Evolutionary conservation across 768 basidiomycete genomes (phyloP).

Genomic region (Crucibulum laeve): DNA sequence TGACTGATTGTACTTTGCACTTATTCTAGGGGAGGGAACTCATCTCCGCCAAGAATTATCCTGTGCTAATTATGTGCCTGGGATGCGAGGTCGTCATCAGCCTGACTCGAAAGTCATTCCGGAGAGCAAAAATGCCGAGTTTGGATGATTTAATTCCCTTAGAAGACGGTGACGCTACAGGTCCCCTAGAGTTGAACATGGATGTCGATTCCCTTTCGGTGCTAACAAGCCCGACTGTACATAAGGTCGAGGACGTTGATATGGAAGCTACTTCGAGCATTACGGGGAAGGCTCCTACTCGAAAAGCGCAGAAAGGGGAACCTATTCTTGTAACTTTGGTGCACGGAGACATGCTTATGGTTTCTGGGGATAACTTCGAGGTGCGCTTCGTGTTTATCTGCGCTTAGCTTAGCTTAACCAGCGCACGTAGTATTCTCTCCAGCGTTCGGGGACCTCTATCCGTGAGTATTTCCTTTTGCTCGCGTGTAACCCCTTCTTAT

Average conservation of each 20-base stretch:
- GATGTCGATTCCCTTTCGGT: too few species aligned
- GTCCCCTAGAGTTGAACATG: too few species aligned
- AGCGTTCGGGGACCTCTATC: slow-evolving; percentile 38
- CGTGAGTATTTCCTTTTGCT: slow-evolving; percentile 24
- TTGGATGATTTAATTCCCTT: too few species aligned
- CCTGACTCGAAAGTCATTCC: slow-evolving; percentile 14
- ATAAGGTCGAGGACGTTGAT: too few species aligned
- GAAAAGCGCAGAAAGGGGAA: slow-evolving; percentile 7
- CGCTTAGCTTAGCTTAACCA: too few species aligned
- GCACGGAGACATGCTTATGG: slow-evolving; percentile 32
- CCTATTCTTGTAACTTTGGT: slow-evolving; percentile 30
- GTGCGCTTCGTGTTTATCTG: slow-evolving; percentile 1
- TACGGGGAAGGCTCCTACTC: too few species aligned
- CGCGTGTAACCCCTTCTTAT: not conserved
- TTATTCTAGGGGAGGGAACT: slow-evolving; percentile 14
- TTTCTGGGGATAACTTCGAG: slow-evolving; percentile 6
- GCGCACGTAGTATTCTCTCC: slow-evolving; percentile 41
- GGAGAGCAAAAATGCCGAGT: slow-evolving; percentile 9
- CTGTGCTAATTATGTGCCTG: slow-evolving; percentile 28
- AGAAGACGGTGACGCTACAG: too few species aligned
- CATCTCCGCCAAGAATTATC: slow-evolving; percentile 20
- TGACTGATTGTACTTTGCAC: not conserved
- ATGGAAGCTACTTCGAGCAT: too few species aligned
- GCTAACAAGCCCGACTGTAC: too few species aligned
- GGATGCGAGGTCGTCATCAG: slow-evolving; percentile 32